These are phyloP conservation scores for Pleomassaria siparia DNA, from an alignment of 2,329 filamentous ascomycete genomes.

Conservation along the genomic window DNA sequence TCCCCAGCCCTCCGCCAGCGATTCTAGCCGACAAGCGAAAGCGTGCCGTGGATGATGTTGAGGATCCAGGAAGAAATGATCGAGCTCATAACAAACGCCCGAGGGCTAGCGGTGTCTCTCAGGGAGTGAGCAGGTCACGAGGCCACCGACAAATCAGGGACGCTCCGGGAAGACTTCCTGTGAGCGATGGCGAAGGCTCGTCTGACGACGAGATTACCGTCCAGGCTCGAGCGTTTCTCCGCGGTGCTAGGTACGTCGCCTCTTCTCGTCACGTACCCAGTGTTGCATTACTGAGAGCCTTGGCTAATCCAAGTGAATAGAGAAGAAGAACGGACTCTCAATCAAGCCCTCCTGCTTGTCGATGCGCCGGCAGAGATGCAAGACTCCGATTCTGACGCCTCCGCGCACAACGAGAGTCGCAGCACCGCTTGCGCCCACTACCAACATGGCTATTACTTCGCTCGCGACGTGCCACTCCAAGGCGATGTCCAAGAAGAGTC, in stretches of 20 bases:
- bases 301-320: constrained; percentile 48
- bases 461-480: constrained; percentile 46
- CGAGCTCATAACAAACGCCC: constrained; percentile 6
- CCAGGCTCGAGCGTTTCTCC: constrained; percentile 39
- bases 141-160: constrained; percentile 13
- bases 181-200: constrained; percentile 26
- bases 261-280: constrained; percentile 4
- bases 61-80: constrained; percentile 2
- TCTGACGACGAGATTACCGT: constrained; percentile 26
- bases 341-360: constrained; percentile 66
- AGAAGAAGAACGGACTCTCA: constrained; percentile 60
- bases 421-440: constrained; percentile 67
- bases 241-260: constrained; percentile 34
- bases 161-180: constrained; percentile 34
- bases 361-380: constrained; percentile 41
- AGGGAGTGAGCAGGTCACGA: not conserved
- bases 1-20: constrained; percentile 11
- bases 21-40: constrained; percentile 6
- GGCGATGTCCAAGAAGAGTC: constrained; percentile 5
- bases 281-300: not conserved
- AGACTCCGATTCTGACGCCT: constrained; percentile 24
- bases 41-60: not conserved
- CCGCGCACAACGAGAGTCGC: constrained; percentile 52
- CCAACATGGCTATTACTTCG: constrained; percentile 75
- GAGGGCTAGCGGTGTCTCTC: not conserved